Percentiles rank a stretch among this genome's conserved stretches.
These are phyloP conservation scores for Clarireedia homoeocarpa DNA, from an alignment of 2,329 filamentous ascomycete species.

Conservation along the genomic window DNA sequence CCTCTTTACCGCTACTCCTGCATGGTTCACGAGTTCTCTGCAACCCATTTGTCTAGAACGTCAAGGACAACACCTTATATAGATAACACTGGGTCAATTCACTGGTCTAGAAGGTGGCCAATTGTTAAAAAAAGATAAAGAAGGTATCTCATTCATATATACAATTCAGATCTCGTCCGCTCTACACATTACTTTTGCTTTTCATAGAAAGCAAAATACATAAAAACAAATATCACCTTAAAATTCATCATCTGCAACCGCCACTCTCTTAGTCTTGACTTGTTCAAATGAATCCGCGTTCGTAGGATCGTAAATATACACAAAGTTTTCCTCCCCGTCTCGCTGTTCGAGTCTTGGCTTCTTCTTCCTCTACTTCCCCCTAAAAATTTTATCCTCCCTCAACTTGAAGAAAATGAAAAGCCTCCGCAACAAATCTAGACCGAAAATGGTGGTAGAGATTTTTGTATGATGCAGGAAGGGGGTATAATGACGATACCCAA, in stretches of 20 bases:
- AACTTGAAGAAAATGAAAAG: constrained; percentile 14
- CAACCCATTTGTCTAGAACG: no score
- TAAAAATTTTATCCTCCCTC: background rate
- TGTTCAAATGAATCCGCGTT: constrained; percentile 3
- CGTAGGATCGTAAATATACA: constrained; percentile 12
- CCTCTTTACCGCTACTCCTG: no score
- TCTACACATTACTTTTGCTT: background rate
- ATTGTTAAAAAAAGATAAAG: no score
- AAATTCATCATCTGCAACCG: background rate
- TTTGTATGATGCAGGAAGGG: constrained; percentile 22
- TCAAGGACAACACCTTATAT: no score
- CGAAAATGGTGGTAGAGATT: constrained; percentile 22
- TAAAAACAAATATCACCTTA: constrained; percentile 8
- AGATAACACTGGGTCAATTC: no score
- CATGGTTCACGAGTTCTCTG: no score
- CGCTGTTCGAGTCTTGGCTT: background rate
- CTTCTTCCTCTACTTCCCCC: background rate
- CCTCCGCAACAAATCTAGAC: constrained; percentile 24
- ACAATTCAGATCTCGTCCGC: background rate
- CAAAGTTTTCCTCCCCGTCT: constrained; percentile 4
- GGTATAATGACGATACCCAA: constrained; percentile 25
- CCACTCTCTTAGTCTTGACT: background rate
- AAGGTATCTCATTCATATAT: background rate
- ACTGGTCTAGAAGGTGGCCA: no score
- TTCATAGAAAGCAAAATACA: background rate